phyloP scores from a whole-genome alignment of 768 basidiomycete genomes.

The Boletus eberwhitei region DNA sequence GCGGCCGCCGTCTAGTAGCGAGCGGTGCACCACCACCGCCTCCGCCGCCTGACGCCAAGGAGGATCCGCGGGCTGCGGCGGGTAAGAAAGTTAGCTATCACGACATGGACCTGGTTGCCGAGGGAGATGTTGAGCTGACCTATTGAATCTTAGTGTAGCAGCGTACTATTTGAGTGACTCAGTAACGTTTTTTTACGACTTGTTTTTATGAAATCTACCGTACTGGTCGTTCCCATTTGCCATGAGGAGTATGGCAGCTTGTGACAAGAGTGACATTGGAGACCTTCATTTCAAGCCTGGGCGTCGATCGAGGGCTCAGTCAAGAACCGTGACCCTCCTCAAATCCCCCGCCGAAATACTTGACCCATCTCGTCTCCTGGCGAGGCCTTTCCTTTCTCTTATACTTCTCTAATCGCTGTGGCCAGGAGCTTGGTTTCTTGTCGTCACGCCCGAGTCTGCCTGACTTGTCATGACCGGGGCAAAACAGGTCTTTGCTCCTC shows the following conservation, averaged over 20 bases:
- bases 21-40: conserved; percentile 62
- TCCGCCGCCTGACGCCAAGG: conserved; percentile 84
- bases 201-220: conserved; percentile 32
- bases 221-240: conserved; percentile 17
- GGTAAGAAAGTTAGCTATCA: conserved; percentile 91
- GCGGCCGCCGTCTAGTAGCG: conserved; percentile 37
- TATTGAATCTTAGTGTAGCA: conserved; percentile 33
- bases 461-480: conserved; percentile 26
- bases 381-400: conserved; percentile 19
- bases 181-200: conserved; percentile 14
- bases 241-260: conserved; percentile 26
- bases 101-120: conserved; percentile 92
- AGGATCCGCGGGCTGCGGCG: conserved; percentile 88
- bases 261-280: conserved; percentile 29
- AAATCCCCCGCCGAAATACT: conserved; percentile 13
- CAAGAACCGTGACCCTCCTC: conserved; percentile 9
- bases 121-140: conserved; percentile 64
- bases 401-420: conserved; percentile 8
- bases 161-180: conserved; percentile 23
- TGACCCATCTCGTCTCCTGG: conserved; percentile 25
- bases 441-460: conserved; percentile 2
- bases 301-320: conserved; percentile 29
- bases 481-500: conserved; percentile 45
- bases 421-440: conserved; percentile 16
- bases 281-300: conserved; percentile 22